Base-by-base conservation (phyloP, 805 yeast species). In the Ogataea ramenticola region DNA sequence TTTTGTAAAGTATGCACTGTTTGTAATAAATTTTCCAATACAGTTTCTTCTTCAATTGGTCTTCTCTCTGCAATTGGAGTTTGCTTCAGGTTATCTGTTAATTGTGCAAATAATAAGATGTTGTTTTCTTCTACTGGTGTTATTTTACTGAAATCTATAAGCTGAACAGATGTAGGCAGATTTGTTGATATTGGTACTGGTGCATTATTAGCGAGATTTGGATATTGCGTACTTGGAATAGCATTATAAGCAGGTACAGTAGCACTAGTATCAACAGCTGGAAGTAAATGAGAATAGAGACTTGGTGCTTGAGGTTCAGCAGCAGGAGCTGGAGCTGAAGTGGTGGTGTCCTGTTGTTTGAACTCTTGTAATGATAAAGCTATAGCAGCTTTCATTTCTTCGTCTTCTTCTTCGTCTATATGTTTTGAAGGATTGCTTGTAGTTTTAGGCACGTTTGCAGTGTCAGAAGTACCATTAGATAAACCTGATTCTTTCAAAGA, bases 351-450 rank as follows among this genome's bases (percentile, higher is more conserved):
- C 40, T 45, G 46, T 11, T 44, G 58, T 50, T 83, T 77, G 58
- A 84, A 71, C 46, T 90, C 97, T 43, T 72, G 73, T 48, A 93
- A 70, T 61, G 96, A 87, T 1, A 96, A 96, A 15, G 85, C 96
- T 46, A 93, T 91, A 0, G 98, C 99, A 1, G 93, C 95, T 59
- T 80, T 86, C 80, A 91, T 76, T 32, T 88, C 96, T 33, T 83
- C 91, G 56, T 89, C 96, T 16, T 82, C 86, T 17, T 84, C 88
- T 2, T 78, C 86, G 15, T 37, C 40, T 7, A 33, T 33, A 36
- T 40, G 40, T 3, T 45, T 29, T 24, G 29, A 43, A 27, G 15
- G 36, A 11, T 40, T 34, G 2, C 29, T 14, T 12, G n/a, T 32
- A 15, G 46, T 46, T 30, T 24, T 6, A 24, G 44, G 46, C 17